A percentile compares a stretch with the other conserved stretches of the same genome.
Conservation (phyloP, 768 basidiomycete genomes). For the Rhizopogon roseolus region DNA sequence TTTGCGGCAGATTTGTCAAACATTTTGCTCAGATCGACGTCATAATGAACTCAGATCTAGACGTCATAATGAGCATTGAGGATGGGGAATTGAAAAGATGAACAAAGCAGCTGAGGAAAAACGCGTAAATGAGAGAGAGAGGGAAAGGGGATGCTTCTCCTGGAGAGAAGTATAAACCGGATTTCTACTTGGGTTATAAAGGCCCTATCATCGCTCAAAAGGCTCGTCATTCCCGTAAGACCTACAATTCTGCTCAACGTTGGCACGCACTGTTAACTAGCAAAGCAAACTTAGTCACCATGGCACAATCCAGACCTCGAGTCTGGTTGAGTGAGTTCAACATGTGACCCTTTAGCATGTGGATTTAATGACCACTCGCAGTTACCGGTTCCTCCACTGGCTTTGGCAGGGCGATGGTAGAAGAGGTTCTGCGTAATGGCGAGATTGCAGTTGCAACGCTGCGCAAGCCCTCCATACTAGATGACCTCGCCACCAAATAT, state of each 20-base stretch:
- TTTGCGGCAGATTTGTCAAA: too few relatives aligned
- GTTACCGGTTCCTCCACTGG: slow-evolving; percentile 39
- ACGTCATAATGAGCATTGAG: too few relatives aligned
- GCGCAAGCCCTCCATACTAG: slow-evolving; percentile 30
- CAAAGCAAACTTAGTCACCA: neutral
- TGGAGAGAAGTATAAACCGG: too few relatives aligned
- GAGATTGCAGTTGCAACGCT: slow-evolving; percentile 38
- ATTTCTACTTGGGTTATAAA: too few relatives aligned
- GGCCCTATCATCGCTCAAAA: too few relatives aligned
- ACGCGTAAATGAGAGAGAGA: too few relatives aligned
- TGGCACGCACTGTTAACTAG: neutral
- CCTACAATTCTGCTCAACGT: neutral
- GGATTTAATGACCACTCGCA: slow-evolving; percentile 3
- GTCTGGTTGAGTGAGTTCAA: neutral
- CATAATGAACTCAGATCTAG: too few relatives aligned
- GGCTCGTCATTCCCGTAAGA: too few relatives aligned
- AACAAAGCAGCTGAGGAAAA: too few relatives aligned
- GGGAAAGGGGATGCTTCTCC: too few relatives aligned
- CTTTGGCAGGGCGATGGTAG: slow-evolving; percentile 29
- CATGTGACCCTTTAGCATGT: neutral
- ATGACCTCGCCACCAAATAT: slow-evolving; percentile 11
- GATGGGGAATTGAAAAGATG: too few relatives aligned
- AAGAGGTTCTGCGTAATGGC: slow-evolving; percentile 27
- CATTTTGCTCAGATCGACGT: too few relatives aligned
- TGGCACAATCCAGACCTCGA: neutral